These are phyloP conservation scores for Diplosphaera chodatii DNA, from an alignment of 139 green algal species.

Conservation along the genomic window DNA sequence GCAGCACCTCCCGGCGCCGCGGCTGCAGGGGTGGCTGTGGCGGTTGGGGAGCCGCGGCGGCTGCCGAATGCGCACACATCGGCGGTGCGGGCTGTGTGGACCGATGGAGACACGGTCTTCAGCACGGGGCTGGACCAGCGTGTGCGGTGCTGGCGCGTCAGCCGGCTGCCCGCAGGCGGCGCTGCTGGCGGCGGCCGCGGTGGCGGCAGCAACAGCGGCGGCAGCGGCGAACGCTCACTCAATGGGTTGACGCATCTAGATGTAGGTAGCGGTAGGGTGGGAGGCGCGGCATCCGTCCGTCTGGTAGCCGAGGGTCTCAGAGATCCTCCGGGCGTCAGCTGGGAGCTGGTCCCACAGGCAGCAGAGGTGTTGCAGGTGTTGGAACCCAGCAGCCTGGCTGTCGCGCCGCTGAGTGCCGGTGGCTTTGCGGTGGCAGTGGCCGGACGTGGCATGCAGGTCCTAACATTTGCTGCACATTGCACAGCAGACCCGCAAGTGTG, in stretches of 20 bases:
- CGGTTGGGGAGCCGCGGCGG: not conserved
- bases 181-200: not conserved
- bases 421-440: slow-evolving; percentile 4
- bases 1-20: not conserved
- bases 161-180: not conserved
- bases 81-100: slow-evolving; percentile 27
- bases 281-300: too few relatives aligned
- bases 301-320: too few relatives aligned
- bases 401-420: not conserved
- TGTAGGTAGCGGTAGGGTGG: too few relatives aligned
- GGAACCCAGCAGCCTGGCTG: slow-evolving; percentile 14
- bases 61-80: slow-evolving; percentile 30
- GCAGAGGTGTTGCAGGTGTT: slow-evolving; percentile 5
- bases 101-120: not conserved
- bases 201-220: not conserved
- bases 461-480: not conserved
- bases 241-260: too few relatives aligned
- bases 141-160: slow-evolving; percentile 25
- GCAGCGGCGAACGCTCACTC: not conserved
- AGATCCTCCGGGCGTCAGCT: too few relatives aligned
- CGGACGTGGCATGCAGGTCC: slow-evolving; percentile 11
- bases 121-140: slow-evolving; percentile 35
- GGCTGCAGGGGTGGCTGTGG: not conserved
- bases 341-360: not conserved
- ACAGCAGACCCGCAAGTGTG: too few relatives aligned